Percentiles rank a stretch among this genome's conserved stretches.
These are phyloP conservation scores for Globisporangium spinosum DNA, from an alignment of 352 stramenopile species.

Conservation along the genomic window DNA sequence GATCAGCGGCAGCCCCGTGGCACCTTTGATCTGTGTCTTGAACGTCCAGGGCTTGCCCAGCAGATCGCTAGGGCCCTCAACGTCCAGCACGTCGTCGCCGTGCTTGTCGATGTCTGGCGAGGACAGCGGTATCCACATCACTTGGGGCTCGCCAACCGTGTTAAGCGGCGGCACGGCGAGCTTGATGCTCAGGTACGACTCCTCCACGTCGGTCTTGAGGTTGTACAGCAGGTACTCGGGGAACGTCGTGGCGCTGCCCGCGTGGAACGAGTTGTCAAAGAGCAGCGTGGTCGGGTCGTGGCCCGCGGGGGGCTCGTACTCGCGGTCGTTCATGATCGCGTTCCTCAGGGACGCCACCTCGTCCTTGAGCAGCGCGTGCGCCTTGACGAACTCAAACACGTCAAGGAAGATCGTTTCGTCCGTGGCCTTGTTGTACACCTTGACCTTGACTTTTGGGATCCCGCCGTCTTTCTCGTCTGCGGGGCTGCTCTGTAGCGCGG, in stretches of 20 bases:
- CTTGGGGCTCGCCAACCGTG: slow-evolving; percentile 91
- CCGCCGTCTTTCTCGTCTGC: slow-evolving; percentile 35
- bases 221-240: slow-evolving; percentile 92
- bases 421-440: slow-evolving; percentile 85
- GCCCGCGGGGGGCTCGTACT: slow-evolving; percentile 79
- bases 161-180: slow-evolving; percentile 90
- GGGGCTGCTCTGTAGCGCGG: slow-evolving; percentile 77
- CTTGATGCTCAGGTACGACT: slow-evolving; percentile 88
- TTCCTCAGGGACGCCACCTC: slow-evolving; percentile 90
- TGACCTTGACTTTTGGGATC: slow-evolving; percentile 89
- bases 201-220: slow-evolving; percentile 89
- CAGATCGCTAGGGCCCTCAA: slow-evolving; percentile 70
- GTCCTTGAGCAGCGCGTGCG: slow-evolving; percentile 78
- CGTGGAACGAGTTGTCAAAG: slow-evolving; percentile 92
- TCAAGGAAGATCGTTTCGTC: slow-evolving; percentile 91
- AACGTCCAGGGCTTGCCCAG: slow-evolving; percentile 91
- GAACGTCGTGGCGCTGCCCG: slow-evolving; percentile 90
- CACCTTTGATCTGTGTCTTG: slow-evolving; percentile 80
- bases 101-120: slow-evolving; percentile 67
- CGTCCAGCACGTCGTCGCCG: slow-evolving; percentile 63
- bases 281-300: slow-evolving; percentile 91
- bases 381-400: slow-evolving; percentile 92
- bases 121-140: slow-evolving; percentile 86
- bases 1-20: slow-evolving; percentile 83
- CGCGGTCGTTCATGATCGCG: slow-evolving; percentile 83